Conservation (phyloP, 176 grass and related monocot species). For the Oryza glaberrima region DNA sequence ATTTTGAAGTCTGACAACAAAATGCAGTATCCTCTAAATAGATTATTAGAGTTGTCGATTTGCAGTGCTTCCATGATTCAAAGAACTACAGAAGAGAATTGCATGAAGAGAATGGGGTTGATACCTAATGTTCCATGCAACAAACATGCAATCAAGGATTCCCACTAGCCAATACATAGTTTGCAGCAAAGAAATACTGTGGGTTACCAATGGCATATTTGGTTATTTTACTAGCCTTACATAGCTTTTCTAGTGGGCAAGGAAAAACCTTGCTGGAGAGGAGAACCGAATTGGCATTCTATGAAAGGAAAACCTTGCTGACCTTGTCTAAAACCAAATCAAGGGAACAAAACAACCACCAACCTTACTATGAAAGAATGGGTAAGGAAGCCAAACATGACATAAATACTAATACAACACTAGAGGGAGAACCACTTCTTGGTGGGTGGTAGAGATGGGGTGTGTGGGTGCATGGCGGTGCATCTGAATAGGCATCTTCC, state of each 20-base stretch:
- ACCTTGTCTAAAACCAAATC: neutral
- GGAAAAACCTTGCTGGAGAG: neutral
- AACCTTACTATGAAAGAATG: neutral
- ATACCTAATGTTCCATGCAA: slow-evolving; percentile 33
- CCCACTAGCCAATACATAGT: slow-evolving; percentile 3
- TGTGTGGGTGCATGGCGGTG: neutral
- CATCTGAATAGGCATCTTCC: neutral
- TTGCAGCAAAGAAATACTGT: slow-evolving; percentile 11
- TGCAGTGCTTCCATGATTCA: neutral
- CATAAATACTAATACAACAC: neutral
- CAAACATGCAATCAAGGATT: neutral
- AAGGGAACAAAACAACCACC: neutral
- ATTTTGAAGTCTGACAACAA: slow-evolving; percentile 16
- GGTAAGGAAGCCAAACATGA: neutral
- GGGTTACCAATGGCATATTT: slow-evolving; percentile 7
- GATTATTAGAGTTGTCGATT: neutral
- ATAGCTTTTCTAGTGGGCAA: neutral
- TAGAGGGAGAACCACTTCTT: neutral
- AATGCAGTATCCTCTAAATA: slow-evolving; percentile 34
- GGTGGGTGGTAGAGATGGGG: neutral
- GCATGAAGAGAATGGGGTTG: slow-evolving; percentile 1
- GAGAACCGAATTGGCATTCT: neutral
- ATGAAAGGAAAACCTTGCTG: neutral
- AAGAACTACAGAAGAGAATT: slow-evolving; percentile 17
- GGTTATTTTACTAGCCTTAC: neutral